A percentile compares a stretch with the other conserved stretches of the same genome.
Conservation (phyloP, 139 green algal species). For the Dunaliella primolecta region DNA sequence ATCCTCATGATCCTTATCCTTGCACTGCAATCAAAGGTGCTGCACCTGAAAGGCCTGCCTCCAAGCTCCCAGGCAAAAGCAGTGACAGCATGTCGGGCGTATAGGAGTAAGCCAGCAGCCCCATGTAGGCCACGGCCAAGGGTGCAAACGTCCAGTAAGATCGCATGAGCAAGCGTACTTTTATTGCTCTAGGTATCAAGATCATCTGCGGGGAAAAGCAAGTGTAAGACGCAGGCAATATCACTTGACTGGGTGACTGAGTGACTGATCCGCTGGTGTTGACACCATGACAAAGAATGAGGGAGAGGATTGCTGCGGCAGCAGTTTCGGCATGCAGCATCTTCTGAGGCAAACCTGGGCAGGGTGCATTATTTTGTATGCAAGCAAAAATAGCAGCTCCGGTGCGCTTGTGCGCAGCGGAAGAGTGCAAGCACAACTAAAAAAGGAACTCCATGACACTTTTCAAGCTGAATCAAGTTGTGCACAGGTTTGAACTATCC, state of each 20-base stretch:
- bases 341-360: background rate
- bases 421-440: too few relatives aligned
- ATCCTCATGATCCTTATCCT: too few relatives aligned
- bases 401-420: too few relatives aligned
- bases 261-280: too few relatives aligned
- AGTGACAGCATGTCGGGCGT: conserved; percentile 64
- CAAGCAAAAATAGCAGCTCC: too few relatives aligned
- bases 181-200: background rate
- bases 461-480: too few relatives aligned
- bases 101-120: conserved; percentile 58
- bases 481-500: too few relatives aligned
- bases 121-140: conserved; percentile 47
- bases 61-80: conserved; percentile 66
- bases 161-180: background rate
- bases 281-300: background rate
- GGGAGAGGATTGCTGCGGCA: background rate
- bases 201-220: conserved; percentile 16
- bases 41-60: conserved; percentile 53
- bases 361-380: too few relatives aligned
- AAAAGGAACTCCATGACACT: too few relatives aligned
- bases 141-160: conserved; percentile 44
- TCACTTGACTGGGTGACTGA: too few relatives aligned
- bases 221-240: too few relatives aligned
- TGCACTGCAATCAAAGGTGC: too few relatives aligned
- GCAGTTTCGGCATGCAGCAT: background rate